Evolutionary conservation across 306 rosid species (phyloP).

Genomic region (Urtica urens): DNA sequence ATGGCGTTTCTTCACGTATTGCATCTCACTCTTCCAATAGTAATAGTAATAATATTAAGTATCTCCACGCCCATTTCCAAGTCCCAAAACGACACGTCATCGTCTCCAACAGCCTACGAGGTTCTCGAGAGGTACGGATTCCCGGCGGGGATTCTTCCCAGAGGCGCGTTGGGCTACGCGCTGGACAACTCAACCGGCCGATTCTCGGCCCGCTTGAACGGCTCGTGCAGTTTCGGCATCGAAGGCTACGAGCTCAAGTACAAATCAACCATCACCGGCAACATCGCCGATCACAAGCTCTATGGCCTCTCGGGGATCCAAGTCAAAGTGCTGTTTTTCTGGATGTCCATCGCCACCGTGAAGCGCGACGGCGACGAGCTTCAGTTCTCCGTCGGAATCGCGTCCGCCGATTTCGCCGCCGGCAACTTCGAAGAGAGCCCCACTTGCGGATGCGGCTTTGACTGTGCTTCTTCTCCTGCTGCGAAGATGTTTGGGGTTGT

Average conservation of each 20-base stretch:
- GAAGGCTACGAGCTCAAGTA: conserved; percentile 38
- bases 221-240: conserved; percentile 22
- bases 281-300: conserved; percentile 30
- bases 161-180: conserved; percentile 28
- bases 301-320: conserved; percentile 29
- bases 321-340: conserved; percentile 30
- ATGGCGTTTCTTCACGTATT: too few species aligned
- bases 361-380: conserved; percentile 28
- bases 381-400: conserved; percentile 44
- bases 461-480: too few species aligned
- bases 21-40: too few species aligned
- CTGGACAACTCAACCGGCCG: conserved; percentile 34
- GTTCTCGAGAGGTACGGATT: conserved; percentile 33
- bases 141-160: conserved; percentile 50
- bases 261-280: conserved; percentile 36
- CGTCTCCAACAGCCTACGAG: conserved; percentile 22
- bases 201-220: conserved; percentile 36
- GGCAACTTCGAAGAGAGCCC: conserved; percentile 37
- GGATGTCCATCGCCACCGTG: conserved; percentile 34
- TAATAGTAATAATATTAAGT: too few species aligned
- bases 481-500: too few species aligned
- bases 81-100: conserved; percentile 7
- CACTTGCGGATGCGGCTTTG: conserved; percentile 49
- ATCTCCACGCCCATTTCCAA: too few species aligned
- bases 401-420: conserved; percentile 32